A percentile compares a stretch with the other conserved stretches of the same genome.
Evolutionary conservation across 2,329 filamentous ascomycete species (phyloP).

Genomic region (Zarea fungicola): DNA sequence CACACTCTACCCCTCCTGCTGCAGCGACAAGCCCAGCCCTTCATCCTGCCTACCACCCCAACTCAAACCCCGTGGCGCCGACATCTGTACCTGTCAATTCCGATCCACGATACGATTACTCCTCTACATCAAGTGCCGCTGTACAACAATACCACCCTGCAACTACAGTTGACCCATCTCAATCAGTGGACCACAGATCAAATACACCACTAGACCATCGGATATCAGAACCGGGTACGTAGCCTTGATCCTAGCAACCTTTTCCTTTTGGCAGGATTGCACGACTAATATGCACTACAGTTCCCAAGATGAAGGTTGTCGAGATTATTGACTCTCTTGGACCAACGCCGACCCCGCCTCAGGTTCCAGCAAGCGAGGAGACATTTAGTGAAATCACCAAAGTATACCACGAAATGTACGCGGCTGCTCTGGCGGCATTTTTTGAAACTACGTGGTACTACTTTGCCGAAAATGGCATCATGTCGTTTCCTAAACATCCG

Average conservation of each 20-base stretch:
- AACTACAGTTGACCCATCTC: constrained; percentile 2
- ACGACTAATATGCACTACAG: constrained; percentile 32
- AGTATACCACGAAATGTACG: constrained; percentile 72
- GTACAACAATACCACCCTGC: constrained; percentile 5
- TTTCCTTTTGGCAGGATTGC: constrained; percentile 16
- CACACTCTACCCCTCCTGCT: constrained; percentile 22
- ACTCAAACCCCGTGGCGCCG: constrained; percentile 27
- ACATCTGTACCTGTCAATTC: constrained; percentile 29
- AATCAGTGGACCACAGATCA: not conserved
- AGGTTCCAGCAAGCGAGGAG: constrained; percentile 46
- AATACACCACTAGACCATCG: not conserved
- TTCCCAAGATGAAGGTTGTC: constrained; percentile 65
- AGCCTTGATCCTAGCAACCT: too few species aligned
- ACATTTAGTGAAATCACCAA: constrained; percentile 62
- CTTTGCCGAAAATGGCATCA: constrained; percentile 39
- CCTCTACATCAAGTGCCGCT: not conserved
- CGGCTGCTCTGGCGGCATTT: constrained; percentile 65
- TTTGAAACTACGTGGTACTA: constrained; percentile 83
- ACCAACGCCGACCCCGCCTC: constrained; percentile 51
- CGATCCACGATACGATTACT: constrained; percentile 44
- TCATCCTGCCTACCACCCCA: constrained; percentile 26
- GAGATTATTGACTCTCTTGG: constrained; percentile 64
- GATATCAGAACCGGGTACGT: constrained; percentile 1
- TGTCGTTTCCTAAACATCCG: constrained; percentile 46
- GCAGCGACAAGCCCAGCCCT: constrained; percentile 27